These are phyloP conservation scores for Hypholoma fasciculare DNA, from an alignment of 768 basidiomycete genomes.

Conservation along the genomic window DNA sequence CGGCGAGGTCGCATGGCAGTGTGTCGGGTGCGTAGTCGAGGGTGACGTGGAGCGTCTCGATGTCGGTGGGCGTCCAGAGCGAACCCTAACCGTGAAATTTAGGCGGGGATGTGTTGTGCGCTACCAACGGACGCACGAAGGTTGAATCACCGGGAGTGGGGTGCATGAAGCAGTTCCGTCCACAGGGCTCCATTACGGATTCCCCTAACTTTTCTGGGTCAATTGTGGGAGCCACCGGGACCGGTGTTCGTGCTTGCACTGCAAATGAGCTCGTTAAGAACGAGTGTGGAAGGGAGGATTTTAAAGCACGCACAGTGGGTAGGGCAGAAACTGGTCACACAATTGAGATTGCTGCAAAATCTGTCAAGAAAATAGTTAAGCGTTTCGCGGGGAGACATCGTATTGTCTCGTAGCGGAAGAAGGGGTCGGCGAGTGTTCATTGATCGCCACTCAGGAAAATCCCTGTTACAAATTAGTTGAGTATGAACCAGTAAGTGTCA, in stretches of 20 bases:
- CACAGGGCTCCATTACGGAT: constrained; percentile 24
- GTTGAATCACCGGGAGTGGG: constrained; percentile 2
- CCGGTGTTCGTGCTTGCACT: constrained; percentile 25
- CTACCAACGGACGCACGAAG: constrained; percentile 10
- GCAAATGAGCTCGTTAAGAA: not conserved
- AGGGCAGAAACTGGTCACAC: constrained; percentile 48
- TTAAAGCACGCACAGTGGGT: constrained; percentile 40
- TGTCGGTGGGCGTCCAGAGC: constrained; percentile 39
- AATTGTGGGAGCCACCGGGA: constrained; percentile 19
- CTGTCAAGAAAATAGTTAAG: constrained; percentile 35
- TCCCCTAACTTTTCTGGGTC: constrained; percentile 21
- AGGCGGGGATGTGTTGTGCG: not conserved
- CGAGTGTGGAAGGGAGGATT: not conserved
- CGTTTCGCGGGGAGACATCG: constrained; percentile 10
- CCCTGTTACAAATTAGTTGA: constrained; percentile 14
- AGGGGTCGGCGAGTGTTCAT: not conserved
- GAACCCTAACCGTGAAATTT: constrained; percentile 18
- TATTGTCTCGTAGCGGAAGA: not conserved
- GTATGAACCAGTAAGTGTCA: not conserved
- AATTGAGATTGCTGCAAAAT: constrained; percentile 57
- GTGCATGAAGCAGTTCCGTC: constrained; percentile 32
- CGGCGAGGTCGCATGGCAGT: constrained; percentile 54
- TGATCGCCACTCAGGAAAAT: constrained; percentile 31
- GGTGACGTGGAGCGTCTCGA: constrained; percentile 37
- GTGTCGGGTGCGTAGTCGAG: constrained; percentile 44